A percentile compares a stretch with the other conserved stretches of the same genome.
These are phyloP conservation scores for Nakaseomyces bracarensis DNA, from an alignment of 1,139 yeast species.

Conservation along the genomic window DNA sequence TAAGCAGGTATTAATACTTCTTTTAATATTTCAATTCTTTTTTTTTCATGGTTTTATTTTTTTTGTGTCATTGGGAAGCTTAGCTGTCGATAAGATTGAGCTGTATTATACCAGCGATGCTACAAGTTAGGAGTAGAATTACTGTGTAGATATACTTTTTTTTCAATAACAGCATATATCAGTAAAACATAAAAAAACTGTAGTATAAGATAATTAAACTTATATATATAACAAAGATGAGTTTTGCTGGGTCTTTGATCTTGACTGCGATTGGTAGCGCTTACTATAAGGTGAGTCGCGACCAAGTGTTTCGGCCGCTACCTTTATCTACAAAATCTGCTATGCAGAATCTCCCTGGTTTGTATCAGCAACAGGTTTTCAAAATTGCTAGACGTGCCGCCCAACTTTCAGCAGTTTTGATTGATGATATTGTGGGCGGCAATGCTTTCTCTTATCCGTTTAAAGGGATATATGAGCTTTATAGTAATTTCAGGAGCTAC, in stretches of 20 bases:
- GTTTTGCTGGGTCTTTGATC: slow-evolving; percentile 27
- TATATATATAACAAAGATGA: slow-evolving; percentile 19
- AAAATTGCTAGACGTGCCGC: slow-evolving; percentile 11
- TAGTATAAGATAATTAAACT: no score
- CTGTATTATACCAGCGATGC: no score
- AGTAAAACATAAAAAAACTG: neutral
- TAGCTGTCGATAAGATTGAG: no score
- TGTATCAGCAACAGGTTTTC: slow-evolving; percentile 14
- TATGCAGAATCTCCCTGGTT: slow-evolving; percentile 11
- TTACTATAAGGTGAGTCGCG: slow-evolving; percentile 22
- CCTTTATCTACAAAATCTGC: slow-evolving; percentile 15
- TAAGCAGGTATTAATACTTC: no score
- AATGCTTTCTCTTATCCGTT: slow-evolving; percentile 25
- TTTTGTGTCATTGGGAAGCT: no score
- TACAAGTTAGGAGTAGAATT: no score
- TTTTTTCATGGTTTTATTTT: no score
- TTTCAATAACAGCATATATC: neutral
- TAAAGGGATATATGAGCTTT: slow-evolving; percentile 19
- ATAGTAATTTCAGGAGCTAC: slow-evolving; percentile 15
- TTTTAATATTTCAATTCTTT: no score
- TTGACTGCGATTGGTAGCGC: slow-evolving; percentile 27
- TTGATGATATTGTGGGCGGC: slow-evolving; percentile 19
- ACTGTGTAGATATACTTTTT: no score
- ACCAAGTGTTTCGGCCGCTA: slow-evolving; percentile 19
- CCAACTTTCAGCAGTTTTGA: slow-evolving; percentile 18